Evolutionary conservation across 768 basidiomycete species (phyloP).

Genomic region (Mycena belliarum): DNA sequence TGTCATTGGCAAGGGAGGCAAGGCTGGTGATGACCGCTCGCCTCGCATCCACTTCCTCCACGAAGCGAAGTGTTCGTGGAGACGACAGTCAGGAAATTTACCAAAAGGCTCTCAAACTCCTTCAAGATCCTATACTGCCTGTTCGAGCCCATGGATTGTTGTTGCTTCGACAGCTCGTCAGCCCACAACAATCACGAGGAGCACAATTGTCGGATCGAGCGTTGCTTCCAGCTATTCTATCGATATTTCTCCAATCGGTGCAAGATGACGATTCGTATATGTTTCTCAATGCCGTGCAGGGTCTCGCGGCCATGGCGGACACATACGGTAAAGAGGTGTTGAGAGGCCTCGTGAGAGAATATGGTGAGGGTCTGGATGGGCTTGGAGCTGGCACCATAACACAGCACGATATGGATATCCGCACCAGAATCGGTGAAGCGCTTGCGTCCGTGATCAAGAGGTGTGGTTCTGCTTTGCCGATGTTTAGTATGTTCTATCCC

Average conservation of each 20-base stretch:
- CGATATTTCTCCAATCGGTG: slow-evolving; percentile 81
- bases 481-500: slow-evolving; percentile 55
- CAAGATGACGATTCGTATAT: slow-evolving; percentile 96
- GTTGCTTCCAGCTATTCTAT: slow-evolving; percentile 79
- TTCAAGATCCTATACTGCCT: slow-evolving; percentile 90
- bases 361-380: slow-evolving; percentile 55
- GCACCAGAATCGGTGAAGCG: slow-evolving; percentile 84
- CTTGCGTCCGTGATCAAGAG: slow-evolving; percentile 73
- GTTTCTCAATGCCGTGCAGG: slow-evolving; percentile 90
- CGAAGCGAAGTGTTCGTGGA: slow-evolving; percentile 29
- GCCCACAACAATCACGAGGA: slow-evolving; percentile 30
- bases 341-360: slow-evolving; percentile 63
- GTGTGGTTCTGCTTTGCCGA: slow-evolving; percentile 66
- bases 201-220: slow-evolving; percentile 48
- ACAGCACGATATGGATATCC: slow-evolving; percentile 69
- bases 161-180: slow-evolving; percentile 76
- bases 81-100: slow-evolving; percentile 66
- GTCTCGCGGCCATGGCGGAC: slow-evolving; percentile 84
- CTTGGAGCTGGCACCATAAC: slow-evolving; percentile 46
- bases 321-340: slow-evolving; percentile 74
- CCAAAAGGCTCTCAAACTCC: slow-evolving; percentile 81
- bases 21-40: slow-evolving; percentile 83
- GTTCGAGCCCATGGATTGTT: slow-evolving; percentile 92
- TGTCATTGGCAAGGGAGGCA: slow-evolving; percentile 73
- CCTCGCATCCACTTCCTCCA: slow-evolving; percentile 57